These are phyloP conservation scores for Cucurbita maxima DNA, from an alignment of 306 rosid genomes.

Conservation along the genomic window DNA sequence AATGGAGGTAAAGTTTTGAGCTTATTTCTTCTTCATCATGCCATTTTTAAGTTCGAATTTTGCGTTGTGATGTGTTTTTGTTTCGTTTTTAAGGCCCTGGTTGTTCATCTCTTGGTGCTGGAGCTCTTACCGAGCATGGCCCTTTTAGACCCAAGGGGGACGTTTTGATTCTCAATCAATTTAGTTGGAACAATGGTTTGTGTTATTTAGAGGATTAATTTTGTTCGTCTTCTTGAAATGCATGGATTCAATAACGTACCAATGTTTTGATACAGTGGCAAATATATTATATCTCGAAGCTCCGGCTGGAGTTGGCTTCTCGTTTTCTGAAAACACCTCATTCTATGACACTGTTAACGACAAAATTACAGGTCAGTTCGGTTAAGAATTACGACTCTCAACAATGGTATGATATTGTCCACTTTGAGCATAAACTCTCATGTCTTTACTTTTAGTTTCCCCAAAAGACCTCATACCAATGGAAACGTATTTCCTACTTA, in stretches of 20 bases:
- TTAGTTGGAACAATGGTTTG: conserved; percentile 57
- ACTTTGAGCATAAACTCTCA: too few species aligned
- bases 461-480: too few species aligned
- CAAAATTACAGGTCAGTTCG: conserved; percentile 30
- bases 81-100: conserved; percentile 42
- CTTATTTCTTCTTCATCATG: neutral
- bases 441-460: too few species aligned
- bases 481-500: too few species aligned
- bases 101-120: conserved; percentile 67
- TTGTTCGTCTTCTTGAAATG: neutral
- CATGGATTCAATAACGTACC: neutral
- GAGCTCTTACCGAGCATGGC: conserved; percentile 64
- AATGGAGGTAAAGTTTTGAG: conserved; percentile 32
- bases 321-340: conserved; percentile 40
- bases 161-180: conserved; percentile 32
- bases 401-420: too few species aligned
- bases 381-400: too few species aligned
- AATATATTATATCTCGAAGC: conserved; percentile 55
- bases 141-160: conserved; percentile 48
- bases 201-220: neutral
- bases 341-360: conserved; percentile 34
- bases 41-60: neutral
- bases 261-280: conserved; percentile 28
- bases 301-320: conserved; percentile 82
- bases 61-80: neutral